Evolutionary conservation across 164 flowering plant species (phyloP), one percentile per base, ranked within the genome.

Genomic region (Stephania japonica): DNA sequence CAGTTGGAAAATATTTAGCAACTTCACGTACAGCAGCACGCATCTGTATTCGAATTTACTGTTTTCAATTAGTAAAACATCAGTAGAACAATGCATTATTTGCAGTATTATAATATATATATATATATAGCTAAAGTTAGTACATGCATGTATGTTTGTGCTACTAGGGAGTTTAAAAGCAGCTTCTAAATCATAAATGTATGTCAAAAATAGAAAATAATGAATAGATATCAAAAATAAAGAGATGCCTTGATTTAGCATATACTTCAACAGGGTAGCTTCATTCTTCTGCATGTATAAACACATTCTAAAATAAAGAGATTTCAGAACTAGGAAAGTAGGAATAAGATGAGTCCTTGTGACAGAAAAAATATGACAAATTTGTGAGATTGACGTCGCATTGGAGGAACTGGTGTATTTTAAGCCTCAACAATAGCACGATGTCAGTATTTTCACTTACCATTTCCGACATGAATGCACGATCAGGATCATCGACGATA

Each of bases 401-500:
- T n/a, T n/a, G 23, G 23, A 8, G 25, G 23, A 59, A 59, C 9
- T 59, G n/a, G 64, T 19, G 53, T 47, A 6, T 59, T 19, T 24
- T n/a, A 59, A 59, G 21, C 64, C 18, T 56, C 10, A 47, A 7
- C n/a, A 53, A 18, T 56, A 56, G n/a, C 1, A 11, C 1, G 21
- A 59, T 11, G 53, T 47, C 16, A 59, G 5, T 19, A 59, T 59
- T 59, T 16, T 70, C n/a, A 56, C 24, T 67, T 74, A 89, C 93
- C 82, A 78, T 78, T 63, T 85, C 86, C 24, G 94, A 84, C 89
- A 90, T 90, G 83, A 87, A 83, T 25, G 94, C 94, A 4, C 77
- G 79, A 25, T 87, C 85, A 32, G 94, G 94, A 42, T 90, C 86
- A 71, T 84, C 83, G 4, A 90, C 91, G 25, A 90, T 90, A 0